phyloP scores from a whole-genome alignment of 2,329 filamentous ascomycete species.

The Cercospora sesami region DNA sequence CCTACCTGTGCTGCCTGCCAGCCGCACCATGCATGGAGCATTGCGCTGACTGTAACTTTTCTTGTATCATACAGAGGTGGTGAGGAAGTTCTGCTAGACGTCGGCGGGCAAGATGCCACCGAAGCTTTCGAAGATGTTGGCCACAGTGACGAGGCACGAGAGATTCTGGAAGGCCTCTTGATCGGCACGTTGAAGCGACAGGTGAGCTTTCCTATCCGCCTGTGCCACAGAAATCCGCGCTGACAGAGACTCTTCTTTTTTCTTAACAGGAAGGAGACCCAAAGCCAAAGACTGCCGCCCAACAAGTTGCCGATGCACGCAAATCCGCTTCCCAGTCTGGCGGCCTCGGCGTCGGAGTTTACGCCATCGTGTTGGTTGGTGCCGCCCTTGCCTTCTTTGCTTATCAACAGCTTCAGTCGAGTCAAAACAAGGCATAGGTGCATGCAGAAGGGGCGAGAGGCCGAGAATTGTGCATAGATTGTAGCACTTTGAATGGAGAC shows the following conservation, averaged over 20 bases:
- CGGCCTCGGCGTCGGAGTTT: conserved; percentile 73
- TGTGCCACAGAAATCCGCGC: not conserved
- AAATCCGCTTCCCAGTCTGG: conserved; percentile 46
- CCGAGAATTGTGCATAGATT: not conserved
- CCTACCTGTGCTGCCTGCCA: not conserved
- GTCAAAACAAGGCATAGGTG: conserved; percentile 39
- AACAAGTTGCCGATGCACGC: conserved; percentile 52
- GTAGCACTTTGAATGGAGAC: not conserved
- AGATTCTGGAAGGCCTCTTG: conserved; percentile 77
- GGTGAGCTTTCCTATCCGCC: conserved; percentile 54
- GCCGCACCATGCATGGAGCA: not conserved
- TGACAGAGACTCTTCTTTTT: not conserved
- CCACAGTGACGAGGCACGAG: conserved; percentile 96
- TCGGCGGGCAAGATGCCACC: conserved; percentile 91
- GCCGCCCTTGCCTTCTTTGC: conserved; percentile 74
- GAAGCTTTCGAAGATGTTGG: conserved; percentile 99
- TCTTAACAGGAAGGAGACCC: conserved; percentile 71
- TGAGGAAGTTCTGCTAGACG: conserved; percentile 96
- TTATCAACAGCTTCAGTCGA: conserved; percentile 80
- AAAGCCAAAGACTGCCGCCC: conserved; percentile 61
- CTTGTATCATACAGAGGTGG: conserved; percentile 66
- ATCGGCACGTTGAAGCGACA: conserved; percentile 77
- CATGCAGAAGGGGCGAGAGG: not conserved
- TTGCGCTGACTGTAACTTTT: conserved; percentile 11
- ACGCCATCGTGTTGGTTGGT: conserved; percentile 76